Percentiles rank a stretch among this genome's conserved stretches.
phyloP scores from a whole-genome alignment of 73 alveolate species.

The Diophrys appendiculata region DNA sequence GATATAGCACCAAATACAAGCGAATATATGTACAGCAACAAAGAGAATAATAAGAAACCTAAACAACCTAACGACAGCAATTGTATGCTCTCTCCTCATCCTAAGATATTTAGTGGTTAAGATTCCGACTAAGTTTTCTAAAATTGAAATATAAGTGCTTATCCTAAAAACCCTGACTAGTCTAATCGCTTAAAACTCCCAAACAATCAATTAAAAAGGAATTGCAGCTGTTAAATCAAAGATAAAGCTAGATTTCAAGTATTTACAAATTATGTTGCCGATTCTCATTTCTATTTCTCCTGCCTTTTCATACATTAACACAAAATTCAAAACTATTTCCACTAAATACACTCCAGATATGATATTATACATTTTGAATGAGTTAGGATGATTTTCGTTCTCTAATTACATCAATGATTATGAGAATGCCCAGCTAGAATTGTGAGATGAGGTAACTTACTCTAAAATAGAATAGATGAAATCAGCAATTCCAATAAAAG shows the following conservation, averaged over 20 bases:
- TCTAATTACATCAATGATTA: neutral
- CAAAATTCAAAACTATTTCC: neutral
- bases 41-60: neutral
- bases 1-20: constrained; percentile 38
- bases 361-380: too few relatives aligned
- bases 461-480: neutral
- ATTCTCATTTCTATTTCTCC: neutral
- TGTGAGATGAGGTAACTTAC: neutral
- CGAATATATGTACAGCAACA: constrained; percentile 31
- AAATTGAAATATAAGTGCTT: neutral
- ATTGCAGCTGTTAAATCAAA: neutral
- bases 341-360: too few relatives aligned
- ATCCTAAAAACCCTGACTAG: neutral
- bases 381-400: neutral
- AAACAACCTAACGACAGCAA: neutral
- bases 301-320: neutral
- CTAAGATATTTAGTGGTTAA: too few relatives aligned
- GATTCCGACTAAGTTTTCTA: neutral
- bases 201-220: neutral
- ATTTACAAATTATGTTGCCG: neutral
- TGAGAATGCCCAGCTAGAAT: neutral
- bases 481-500: neutral
- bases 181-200: neutral
- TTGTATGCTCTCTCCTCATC: neutral
- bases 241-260: neutral